Conservation (phyloP, 257 asterid species). For the Forsythia viridissima region DNA sequence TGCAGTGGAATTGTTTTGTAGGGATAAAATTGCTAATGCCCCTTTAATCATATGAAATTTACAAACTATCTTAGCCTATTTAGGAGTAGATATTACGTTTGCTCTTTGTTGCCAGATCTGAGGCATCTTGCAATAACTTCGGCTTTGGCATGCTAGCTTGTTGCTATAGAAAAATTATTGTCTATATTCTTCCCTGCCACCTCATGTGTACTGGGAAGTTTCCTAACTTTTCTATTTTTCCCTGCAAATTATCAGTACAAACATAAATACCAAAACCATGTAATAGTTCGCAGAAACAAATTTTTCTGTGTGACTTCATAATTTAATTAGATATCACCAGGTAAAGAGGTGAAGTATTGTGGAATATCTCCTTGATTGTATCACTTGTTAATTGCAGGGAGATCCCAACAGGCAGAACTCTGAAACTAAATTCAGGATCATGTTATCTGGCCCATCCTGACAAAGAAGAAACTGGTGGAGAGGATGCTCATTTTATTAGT, state of each 20-base stretch:
- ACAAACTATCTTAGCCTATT: background rate
- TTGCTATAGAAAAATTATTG: too few relatives aligned
- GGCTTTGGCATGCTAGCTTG: background rate
- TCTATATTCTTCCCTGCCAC: background rate
- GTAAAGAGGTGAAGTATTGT: background rate
- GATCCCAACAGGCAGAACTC: slow-evolving; percentile 37
- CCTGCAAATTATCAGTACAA: background rate
- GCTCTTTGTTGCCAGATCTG: background rate
- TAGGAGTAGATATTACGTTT: background rate
- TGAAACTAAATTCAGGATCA: slow-evolving; percentile 86
- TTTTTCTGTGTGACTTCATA: background rate
- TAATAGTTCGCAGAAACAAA: background rate
- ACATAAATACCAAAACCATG: background rate
- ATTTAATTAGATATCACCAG: background rate
- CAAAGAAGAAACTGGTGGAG: slow-evolving; percentile 96
- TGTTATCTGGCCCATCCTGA: slow-evolving; percentile 95
- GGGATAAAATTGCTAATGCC: background rate
- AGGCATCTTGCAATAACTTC: background rate
- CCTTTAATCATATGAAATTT: background rate
- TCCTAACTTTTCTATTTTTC: background rate
- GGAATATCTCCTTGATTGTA: slow-evolving; percentile 1
- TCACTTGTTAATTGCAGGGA: slow-evolving; percentile 52
- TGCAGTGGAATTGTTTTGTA: background rate
- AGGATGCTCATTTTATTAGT: slow-evolving; percentile 94
- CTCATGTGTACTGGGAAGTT: too few relatives aligned